Evolutionary conservation across 2,329 filamentous ascomycete species (phyloP).

Genomic region (Capronia coronata): DNA sequence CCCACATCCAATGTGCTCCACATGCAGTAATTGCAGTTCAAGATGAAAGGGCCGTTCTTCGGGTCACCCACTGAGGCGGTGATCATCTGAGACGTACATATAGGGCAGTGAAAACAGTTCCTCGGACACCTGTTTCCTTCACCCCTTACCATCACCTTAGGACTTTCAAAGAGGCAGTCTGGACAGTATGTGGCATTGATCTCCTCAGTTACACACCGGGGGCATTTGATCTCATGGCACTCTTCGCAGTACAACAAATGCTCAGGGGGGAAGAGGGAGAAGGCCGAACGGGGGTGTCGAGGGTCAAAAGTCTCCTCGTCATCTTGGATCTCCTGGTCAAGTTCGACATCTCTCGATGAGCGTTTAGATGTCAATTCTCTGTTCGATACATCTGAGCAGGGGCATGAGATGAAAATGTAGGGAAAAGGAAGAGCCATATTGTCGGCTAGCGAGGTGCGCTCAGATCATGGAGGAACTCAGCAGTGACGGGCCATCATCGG

Average conservation of each 20-base stretch:
- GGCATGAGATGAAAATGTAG: slow-evolving; percentile 60
- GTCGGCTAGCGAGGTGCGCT: not conserved
- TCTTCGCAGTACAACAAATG: slow-evolving; percentile 95
- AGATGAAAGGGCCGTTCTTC: slow-evolving; percentile 59
- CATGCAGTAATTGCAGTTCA: slow-evolving; percentile 84
- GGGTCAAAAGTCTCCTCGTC: slow-evolving; percentile 82
- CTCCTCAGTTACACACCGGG: slow-evolving; percentile 85
- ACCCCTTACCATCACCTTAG: slow-evolving; percentile 82
- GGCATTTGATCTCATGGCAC: slow-evolving; percentile 92
- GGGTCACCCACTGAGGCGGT: slow-evolving; percentile 51
- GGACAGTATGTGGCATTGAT: slow-evolving; percentile 94
- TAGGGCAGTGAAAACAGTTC: slow-evolving; percentile 91
- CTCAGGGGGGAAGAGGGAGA: slow-evolving; percentile 86
- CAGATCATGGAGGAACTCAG: not conserved
- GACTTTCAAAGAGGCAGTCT: slow-evolving; percentile 90
- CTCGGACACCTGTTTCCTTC: slow-evolving; percentile 93
- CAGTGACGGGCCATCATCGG: not conserved
- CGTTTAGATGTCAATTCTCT: slow-evolving; percentile 21
- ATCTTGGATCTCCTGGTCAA: slow-evolving; percentile 51
- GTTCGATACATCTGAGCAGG: slow-evolving; percentile 43
- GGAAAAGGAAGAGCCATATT: slow-evolving; percentile 53
- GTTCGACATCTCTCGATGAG: slow-evolving; percentile 27
- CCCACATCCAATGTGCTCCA: slow-evolving; percentile 89
- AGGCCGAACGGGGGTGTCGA: slow-evolving; percentile 74
- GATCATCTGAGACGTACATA: slow-evolving; percentile 74